phyloP scores from a whole-genome alignment of 495 filamentous ascomycete genomes.

The Podospora pseudoanserina region DNA sequence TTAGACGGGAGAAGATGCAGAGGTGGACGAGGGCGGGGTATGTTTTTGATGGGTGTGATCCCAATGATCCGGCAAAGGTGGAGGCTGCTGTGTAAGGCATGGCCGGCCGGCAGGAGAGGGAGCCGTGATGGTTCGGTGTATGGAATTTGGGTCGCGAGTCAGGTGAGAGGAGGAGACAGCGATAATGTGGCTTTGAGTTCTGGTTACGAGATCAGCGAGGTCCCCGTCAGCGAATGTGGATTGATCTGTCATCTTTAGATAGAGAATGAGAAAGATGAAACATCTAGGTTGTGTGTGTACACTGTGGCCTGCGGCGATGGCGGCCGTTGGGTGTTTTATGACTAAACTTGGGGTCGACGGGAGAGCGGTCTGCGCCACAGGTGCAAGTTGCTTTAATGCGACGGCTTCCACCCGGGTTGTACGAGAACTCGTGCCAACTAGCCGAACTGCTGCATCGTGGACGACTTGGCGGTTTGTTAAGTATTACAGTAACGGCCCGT shows the following conservation, averaged over 20 bases:
- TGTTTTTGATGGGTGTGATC: conserved; percentile 36
- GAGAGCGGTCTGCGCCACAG: not conserved
- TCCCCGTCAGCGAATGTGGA: not conserved
- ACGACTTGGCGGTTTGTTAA: not conserved
- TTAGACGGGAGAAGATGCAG: conserved; percentile 63
- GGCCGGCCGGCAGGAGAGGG: not conserved
- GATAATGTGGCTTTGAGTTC: not conserved
- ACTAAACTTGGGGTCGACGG: not conserved
- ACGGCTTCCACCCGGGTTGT: not conserved
- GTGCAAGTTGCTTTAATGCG: not conserved
- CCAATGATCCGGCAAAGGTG: conserved; percentile 22
- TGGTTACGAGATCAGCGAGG: not conserved
- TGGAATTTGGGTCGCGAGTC: not conserved
- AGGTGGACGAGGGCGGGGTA: conserved; percentile 46
- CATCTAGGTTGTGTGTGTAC: not conserved
- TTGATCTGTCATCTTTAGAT: not conserved
- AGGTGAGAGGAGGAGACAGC: not conserved
- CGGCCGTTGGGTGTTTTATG: conserved; percentile 4
- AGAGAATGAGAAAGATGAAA: not conserved
- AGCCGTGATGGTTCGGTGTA: not conserved
- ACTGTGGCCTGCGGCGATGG: not conserved
- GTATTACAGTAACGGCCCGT: not conserved
- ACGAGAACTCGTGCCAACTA: not conserved
- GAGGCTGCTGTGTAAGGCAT: conserved; percentile 7
- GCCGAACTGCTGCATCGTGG: not conserved